Evolutionary conservation across 495 filamentous ascomycete genomes (phyloP).

Genomic region (Coniosporium apollinis): DNA sequence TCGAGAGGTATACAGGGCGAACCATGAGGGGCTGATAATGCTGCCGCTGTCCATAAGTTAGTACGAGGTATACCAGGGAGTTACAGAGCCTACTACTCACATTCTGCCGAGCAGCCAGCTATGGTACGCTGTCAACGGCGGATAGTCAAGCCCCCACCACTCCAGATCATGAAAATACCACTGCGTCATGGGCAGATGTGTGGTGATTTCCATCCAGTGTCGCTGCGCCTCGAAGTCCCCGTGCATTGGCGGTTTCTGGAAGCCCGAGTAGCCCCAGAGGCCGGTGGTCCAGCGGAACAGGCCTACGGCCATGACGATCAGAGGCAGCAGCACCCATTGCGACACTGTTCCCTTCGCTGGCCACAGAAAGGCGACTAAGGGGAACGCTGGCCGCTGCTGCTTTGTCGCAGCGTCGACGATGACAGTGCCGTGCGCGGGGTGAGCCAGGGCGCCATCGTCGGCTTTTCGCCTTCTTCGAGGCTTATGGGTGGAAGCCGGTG

Average conservation of each 20-base stretch:
- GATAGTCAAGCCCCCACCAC: conserved; percentile 98
- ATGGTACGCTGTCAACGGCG: conserved; percentile 92
- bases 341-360: conserved; percentile 66
- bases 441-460: conserved; percentile 26
- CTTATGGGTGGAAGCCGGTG: conserved; percentile 30
- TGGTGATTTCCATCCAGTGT: conserved; percentile 97
- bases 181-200: conserved; percentile 69
- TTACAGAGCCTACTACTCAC: conserved; percentile 26
- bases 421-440: conserved; percentile 33
- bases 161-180: conserved; percentile 96
- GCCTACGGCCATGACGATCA: conserved; percentile 77
- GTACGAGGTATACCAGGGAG: background rate
- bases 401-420: conserved; percentile 27
- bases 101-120: conserved; percentile 86
- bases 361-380: conserved; percentile 82
- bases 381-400: conserved; percentile 47
- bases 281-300: conserved; percentile 86
- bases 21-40: conserved; percentile 68
- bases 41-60: conserved; percentile 38
- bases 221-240: conserved; percentile 95
- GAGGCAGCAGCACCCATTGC: conserved; percentile 81
- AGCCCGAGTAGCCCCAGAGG: conserved; percentile 87
- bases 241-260: conserved; percentile 70
- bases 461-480: conserved; percentile 43
- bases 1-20: conserved; percentile 69